Base-by-base conservation (phyloP, 139 green algal species). In the Chlamydomonas sp. region DNA sequence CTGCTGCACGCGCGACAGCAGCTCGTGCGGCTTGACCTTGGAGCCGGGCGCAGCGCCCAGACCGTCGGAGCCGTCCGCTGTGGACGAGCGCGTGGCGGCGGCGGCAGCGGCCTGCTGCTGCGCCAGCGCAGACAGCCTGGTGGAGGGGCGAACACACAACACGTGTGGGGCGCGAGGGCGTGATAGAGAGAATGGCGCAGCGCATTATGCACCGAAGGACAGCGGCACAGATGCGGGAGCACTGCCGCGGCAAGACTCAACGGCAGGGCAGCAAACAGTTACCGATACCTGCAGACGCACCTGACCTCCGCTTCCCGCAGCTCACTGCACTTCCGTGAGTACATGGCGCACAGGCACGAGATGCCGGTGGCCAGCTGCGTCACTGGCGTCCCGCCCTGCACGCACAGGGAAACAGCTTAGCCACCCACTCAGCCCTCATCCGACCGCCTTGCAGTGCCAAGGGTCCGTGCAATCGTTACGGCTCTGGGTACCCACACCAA, bases 1-100 rank as follows among this genome's bases (percentile, higher is more conserved):
- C 75, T 88, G 75, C 76, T 88, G 84, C 57, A 88, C 64, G 16
- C 84, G 84, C 6, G 63, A 62, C 58, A 88, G 75, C 58, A 88
- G 84, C 66, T 88, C 84, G 64, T 88, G 84, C 6, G 84, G 84
- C 66, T 88, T 88, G 7, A 72, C 59, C 59, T 66, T 80, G 3
- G 3, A 10, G 12, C 10, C 74, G n/a, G n/a, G n/a, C n/a, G n/a
- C n/a, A n/a, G 74, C 49, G 74, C 57, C 57, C 57, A 4, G 7
- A 49, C 8, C n/a, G 5, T 2, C 72, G 3, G 58, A 20, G 7
- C 72, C 20, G 5, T 20, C 68, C 16, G 68, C 68, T 4, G 68
- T 17, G 2, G 72, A 12, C 15, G 17, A n/a, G n/a, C n/a, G n/a
- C 5, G 74, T 12, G 6, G 74, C 74, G 14, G 74, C 49, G 2